phyloP scores from a whole-genome alignment of 768 basidiomycete species.

The Boletus rubescentipes region DNA sequence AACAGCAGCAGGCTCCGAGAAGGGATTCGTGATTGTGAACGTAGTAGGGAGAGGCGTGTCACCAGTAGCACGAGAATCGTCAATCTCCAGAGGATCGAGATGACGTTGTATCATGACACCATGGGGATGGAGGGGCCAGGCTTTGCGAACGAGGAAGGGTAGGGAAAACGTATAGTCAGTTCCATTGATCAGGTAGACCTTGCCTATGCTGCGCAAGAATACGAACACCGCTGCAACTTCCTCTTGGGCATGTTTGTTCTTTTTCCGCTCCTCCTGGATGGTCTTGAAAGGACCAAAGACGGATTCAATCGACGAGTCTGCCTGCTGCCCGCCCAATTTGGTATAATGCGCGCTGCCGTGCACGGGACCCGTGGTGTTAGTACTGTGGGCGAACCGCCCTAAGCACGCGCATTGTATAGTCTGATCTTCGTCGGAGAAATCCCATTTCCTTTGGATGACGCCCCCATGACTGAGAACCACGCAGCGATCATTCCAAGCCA shows the following conservation, averaged over 20 bases:
- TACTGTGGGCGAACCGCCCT: constrained; percentile 64
- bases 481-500: constrained; percentile 66
- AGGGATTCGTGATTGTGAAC: constrained; percentile 75
- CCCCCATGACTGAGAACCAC: constrained; percentile 69
- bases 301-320: constrained; percentile 19
- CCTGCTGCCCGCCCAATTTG: constrained; percentile 14
- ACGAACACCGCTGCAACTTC: constrained; percentile 66
- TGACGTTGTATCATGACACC: constrained; percentile 79
- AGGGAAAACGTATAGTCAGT: constrained; percentile 74
- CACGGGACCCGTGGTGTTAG: constrained; percentile 25
- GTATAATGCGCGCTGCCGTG: constrained; percentile 32
- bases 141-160: constrained; percentile 76
- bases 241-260: constrained; percentile 35
- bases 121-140: constrained; percentile 77
- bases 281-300: constrained; percentile 46
- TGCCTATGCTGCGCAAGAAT: constrained; percentile 73
- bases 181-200: constrained; percentile 70
- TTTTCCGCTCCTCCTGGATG: constrained; percentile 39
- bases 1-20: constrained; percentile 70
- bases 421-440: constrained; percentile 67
- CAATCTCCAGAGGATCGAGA: constrained; percentile 62
- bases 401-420: constrained; percentile 77
- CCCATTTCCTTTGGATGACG: constrained; percentile 71
- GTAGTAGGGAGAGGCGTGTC: constrained; percentile 75
- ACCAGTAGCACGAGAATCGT: constrained; percentile 63